Evolutionary conservation across 139 green algal genomes (phyloP).

Genomic region (Chlamydomonas asymmetrica): DNA sequence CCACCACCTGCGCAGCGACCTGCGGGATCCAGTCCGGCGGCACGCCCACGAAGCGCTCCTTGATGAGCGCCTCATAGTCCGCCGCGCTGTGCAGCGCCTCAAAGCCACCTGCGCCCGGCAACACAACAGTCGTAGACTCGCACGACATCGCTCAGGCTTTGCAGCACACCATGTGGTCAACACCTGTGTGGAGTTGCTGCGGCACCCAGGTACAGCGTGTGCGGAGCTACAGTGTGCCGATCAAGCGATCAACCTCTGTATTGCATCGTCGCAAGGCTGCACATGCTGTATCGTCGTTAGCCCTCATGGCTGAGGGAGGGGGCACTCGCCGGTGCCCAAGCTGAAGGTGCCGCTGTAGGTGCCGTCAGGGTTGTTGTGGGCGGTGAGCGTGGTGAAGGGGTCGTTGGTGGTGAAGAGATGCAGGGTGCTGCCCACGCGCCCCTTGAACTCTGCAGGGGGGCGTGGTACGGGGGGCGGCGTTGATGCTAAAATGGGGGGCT

Average conservation of each 20-base stretch:
- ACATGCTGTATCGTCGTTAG: neutral
- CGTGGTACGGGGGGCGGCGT: too few species aligned
- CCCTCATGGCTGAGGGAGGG: neutral
- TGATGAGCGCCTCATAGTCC: conserved; percentile 52
- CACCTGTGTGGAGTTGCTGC: too few species aligned
- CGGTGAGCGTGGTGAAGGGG: conserved; percentile 53
- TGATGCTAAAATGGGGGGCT: too few species aligned
- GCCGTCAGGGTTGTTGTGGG: conserved; percentile 48
- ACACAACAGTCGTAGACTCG: too few species aligned
- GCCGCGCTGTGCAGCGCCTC: conserved; percentile 23
- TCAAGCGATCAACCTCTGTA: too few species aligned
- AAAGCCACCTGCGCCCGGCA: conserved; percentile 19
- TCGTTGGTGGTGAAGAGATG: conserved; percentile 52
- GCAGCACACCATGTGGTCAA: too few species aligned
- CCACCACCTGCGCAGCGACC: conserved; percentile 25
- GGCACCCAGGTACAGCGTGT: too few species aligned
- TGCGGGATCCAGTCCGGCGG: conserved; percentile 42
- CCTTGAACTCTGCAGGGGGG: conserved; percentile 39
- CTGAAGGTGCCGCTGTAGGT: conserved; percentile 56
- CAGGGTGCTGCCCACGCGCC: conserved; percentile 40
- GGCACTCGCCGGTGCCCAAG: conserved; percentile 36
- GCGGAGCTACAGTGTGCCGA: too few species aligned
- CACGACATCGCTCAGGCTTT: too few species aligned
- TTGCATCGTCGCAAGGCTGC: too few species aligned
- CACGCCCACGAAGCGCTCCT: conserved; percentile 36